phyloP scores from a whole-genome alignment of 2,329 filamentous ascomycete species.

The Neoscytalidium dimidiatum region DNA sequence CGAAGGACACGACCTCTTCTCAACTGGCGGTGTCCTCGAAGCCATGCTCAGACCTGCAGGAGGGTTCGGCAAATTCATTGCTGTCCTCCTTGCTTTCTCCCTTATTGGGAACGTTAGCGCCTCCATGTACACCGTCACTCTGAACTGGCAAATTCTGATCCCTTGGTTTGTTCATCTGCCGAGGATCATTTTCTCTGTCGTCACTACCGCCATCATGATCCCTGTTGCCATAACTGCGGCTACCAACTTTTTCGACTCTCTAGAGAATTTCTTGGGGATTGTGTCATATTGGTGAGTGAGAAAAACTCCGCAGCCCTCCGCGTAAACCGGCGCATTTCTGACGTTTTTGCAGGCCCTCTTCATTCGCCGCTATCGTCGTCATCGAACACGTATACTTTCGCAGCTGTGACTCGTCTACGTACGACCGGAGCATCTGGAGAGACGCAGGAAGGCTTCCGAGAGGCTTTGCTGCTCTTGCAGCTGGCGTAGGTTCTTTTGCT shows the following conservation, averaged over 20 bases:
- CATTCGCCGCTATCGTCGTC: constrained; percentile 34
- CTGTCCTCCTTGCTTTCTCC: constrained; percentile 56
- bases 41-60: constrained; percentile 61
- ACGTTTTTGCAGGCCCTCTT: constrained; percentile 23
- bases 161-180: constrained; percentile 1
- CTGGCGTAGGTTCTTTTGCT: constrained; percentile 41
- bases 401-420: constrained; percentile 33
- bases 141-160: constrained; percentile 65
- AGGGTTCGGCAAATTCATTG: constrained; percentile 64
- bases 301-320: too few species aligned
- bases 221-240: constrained; percentile 60
- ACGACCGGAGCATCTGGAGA: constrained; percentile 44
- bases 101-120: constrained; percentile 62
- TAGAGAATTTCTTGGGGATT: constrained; percentile 43
- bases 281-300: constrained; percentile 36
- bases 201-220: constrained; percentile 62
- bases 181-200: constrained; percentile 39
- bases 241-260: constrained; percentile 57
- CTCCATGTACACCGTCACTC: constrained; percentile 63
- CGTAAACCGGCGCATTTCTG: neutral
- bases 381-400: constrained; percentile 45
- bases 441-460: constrained; percentile 40
- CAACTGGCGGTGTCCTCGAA: constrained; percentile 60
- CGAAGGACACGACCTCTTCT: constrained; percentile 39
- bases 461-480: constrained; percentile 43